phyloP scores from a whole-genome alignment of 2,329 filamentous ascomycete genomes.

The Pochonia chlamydosporia region DNA sequence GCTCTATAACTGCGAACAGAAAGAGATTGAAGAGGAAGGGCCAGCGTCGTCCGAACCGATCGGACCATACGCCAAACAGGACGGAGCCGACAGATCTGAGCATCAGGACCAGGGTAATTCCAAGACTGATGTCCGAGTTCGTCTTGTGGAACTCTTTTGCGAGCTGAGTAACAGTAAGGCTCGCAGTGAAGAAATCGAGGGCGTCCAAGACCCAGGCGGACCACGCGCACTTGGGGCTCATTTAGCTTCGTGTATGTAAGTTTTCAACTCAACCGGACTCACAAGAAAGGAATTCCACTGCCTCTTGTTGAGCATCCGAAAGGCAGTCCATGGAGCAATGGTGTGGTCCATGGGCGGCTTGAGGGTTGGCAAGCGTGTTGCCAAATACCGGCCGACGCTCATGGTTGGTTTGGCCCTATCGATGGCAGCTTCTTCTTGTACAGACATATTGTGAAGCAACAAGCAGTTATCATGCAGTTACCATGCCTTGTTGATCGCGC shows the following conservation, averaged over 20 bases:
- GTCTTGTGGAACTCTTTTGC: neutral
- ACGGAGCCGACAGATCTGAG: neutral
- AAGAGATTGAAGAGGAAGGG: neutral
- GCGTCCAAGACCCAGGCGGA: neutral
- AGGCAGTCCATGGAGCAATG: neutral
- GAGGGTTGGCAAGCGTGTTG: too few relatives aligned
- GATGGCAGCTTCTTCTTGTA: too few relatives aligned
- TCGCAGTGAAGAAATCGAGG: neutral
- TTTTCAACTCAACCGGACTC: neutral
- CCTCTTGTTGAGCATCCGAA: neutral
- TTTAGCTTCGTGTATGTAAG: neutral
- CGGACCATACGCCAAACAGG: neutral
- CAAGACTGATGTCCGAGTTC: neutral
- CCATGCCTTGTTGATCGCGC: too few relatives aligned
- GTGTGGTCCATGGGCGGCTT: neutral
- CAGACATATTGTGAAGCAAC: too few relatives aligned
- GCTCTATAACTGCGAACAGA: neutral
- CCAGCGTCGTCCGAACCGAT: conserved; percentile 1
- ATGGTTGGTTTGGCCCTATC: too few relatives aligned
- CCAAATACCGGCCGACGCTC: too few relatives aligned
- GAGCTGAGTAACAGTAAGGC: neutral
- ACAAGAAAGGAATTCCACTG: conserved; percentile 2
- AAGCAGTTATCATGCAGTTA: too few relatives aligned
- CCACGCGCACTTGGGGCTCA: conserved; percentile 4
- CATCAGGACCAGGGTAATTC: neutral